Evolutionary conservation across 2,329 filamentous ascomycete genomes (phyloP).

Genomic region (Cladosporium cucumerinum): DNA sequence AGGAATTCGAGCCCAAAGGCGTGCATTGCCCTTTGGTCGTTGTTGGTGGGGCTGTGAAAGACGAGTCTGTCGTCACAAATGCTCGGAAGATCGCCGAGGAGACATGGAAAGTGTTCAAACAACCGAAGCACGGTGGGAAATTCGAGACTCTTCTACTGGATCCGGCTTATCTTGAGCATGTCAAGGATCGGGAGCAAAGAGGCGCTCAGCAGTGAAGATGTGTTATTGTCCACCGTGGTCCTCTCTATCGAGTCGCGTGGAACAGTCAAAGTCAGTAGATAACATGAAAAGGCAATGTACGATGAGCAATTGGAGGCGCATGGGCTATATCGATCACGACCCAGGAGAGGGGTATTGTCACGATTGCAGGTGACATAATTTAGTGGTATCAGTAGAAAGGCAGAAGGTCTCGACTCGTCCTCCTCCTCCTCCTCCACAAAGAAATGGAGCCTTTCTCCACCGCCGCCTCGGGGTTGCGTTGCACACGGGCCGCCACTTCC

Average conservation of each 20-base stretch:
- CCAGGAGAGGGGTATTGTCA: neutral
- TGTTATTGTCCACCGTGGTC: neutral
- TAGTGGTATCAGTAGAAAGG: neutral
- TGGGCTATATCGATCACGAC: neutral
- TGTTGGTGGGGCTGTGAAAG: conserved; percentile 42
- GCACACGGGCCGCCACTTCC: conserved; percentile 4
- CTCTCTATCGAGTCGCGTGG: neutral
- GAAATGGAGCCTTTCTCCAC: conserved; percentile 1
- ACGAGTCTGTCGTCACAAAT: conserved; percentile 40
- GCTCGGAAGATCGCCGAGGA: conserved; percentile 44
- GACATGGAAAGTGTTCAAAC: conserved; percentile 38
- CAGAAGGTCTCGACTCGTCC: neutral
- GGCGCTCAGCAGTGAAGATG: neutral
- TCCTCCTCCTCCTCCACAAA: conserved; percentile 5
- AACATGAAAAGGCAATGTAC: neutral
- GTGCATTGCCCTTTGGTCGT: conserved; percentile 47
- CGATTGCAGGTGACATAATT: neutral
- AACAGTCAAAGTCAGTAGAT: neutral
- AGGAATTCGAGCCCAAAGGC: conserved; percentile 38
- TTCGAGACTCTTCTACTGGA: neutral
- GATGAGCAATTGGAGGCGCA: neutral
- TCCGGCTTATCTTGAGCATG: neutral
- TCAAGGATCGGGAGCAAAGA: neutral
- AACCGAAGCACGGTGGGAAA: neutral
- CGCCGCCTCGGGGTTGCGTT: neutral